A percentile compares a stretch with the other conserved stretches of the same genome.
phyloP scores from a whole-genome alignment of 345 rosid genomes.

The Melaleuca quinquenervia region DNA sequence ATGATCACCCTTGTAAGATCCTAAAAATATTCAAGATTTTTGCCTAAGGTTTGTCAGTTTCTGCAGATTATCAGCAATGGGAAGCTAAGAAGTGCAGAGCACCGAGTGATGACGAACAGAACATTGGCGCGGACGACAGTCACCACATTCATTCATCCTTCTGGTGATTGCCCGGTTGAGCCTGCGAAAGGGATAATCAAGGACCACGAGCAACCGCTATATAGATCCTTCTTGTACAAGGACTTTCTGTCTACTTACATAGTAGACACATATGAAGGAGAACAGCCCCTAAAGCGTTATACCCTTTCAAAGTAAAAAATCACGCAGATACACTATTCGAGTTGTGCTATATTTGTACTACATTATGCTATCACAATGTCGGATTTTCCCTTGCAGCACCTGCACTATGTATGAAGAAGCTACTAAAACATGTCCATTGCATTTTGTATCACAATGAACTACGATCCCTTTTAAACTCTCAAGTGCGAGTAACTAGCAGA shows the following conservation, averaged over 20 bases:
- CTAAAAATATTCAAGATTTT: neutral
- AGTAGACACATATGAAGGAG: neutral
- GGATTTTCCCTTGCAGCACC: neutral
- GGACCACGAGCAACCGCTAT: neutral
- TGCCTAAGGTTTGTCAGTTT: neutral
- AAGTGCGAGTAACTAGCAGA: neutral
- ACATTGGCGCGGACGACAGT: slow-evolving; percentile 3
- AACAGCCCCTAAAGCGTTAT: neutral
- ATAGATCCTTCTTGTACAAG: neutral
- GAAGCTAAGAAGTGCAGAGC: slow-evolving; percentile 12
- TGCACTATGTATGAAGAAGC: neutral
- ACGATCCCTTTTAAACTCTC: neutral
- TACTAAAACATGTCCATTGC: neutral
- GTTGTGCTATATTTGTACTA: neutral
- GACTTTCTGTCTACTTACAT: neutral
- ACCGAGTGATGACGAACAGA: slow-evolving; percentile 3
- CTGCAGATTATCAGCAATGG: slow-evolving; percentile 10
- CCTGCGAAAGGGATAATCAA: neutral
- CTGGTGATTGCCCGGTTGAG: neutral
- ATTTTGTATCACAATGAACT: neutral
- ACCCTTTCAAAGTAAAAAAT: neutral
- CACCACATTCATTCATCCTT: slow-evolving; percentile 8
- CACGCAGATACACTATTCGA: neutral
- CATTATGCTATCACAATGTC: neutral
- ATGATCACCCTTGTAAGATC: neutral